A percentile compares a stretch with the other conserved stretches of the same genome.
Evolutionary conservation across 2,329 filamentous ascomycete species (phyloP).

Genomic region (Triangularia setosa): DNA sequence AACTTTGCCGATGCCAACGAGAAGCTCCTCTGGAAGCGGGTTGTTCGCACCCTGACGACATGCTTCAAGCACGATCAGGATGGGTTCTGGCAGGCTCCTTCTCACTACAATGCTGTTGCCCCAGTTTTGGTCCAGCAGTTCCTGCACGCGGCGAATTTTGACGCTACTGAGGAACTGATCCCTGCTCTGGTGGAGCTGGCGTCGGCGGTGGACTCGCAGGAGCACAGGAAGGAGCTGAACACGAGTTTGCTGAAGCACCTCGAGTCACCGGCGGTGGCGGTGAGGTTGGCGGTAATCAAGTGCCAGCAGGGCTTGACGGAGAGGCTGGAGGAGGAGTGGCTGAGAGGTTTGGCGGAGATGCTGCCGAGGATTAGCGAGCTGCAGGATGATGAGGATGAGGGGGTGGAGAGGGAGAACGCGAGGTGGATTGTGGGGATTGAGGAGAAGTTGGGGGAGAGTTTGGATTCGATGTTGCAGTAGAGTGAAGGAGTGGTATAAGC

Average conservation of each 20-base stretch:
- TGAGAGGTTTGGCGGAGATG: conserved; percentile 89
- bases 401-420: conserved; percentile 83
- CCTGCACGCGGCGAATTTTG: conserved; percentile 40
- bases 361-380: conserved; percentile 92
- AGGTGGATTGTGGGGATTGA: conserved; percentile 91
- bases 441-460: conserved; percentile 79
- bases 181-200: conserved; percentile 78
- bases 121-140: conserved; percentile 67
- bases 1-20: conserved; percentile 48
- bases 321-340: conserved; percentile 86
- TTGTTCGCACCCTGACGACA: conserved; percentile 67
- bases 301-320: conserved; percentile 77
- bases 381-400: conserved; percentile 94
- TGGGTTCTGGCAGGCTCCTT: conserved; percentile 91
- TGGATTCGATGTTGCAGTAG: conserved; percentile 86
- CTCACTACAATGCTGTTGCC: conserved; percentile 74
- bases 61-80: conserved; percentile 89
- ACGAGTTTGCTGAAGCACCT: conserved; percentile 71
- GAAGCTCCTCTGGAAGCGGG: conserved; percentile 61
- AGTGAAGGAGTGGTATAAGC: background rate
- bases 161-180: conserved; percentile 51
- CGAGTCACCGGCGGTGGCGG: conserved; percentile 64
- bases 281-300: conserved; percentile 77
- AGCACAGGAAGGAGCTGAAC: conserved; percentile 91
- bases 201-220: conserved; percentile 73